Evolutionary conservation across 331 rosid genomes (phyloP).

Genomic region (Pyrus hybrid): DNA sequence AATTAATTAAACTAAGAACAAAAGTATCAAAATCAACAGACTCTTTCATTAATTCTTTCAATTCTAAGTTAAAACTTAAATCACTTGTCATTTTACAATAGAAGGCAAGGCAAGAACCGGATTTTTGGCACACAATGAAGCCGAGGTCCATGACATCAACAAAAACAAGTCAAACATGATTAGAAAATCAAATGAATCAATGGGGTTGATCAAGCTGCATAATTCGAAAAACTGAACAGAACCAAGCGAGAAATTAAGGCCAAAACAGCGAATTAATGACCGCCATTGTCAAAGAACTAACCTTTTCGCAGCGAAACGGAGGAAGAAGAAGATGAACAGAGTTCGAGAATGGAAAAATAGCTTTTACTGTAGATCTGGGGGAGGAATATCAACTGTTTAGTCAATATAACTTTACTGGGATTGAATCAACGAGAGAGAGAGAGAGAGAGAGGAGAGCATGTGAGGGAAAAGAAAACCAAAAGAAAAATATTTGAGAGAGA

Average conservation of each 20-base stretch:
- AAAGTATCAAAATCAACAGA: neutral
- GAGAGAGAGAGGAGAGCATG: conserved; percentile 38
- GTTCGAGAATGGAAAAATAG: conserved; percentile 30
- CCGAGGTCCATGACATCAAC: conserved; percentile 17
- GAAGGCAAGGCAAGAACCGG: neutral
- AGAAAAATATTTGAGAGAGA: conserved; percentile 33
- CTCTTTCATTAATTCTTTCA: neutral
- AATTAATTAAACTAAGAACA: neutral
- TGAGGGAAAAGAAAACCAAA: conserved; percentile 34
- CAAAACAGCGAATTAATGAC: conserved; percentile 14
- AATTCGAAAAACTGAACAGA: neutral
- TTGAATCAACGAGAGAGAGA: conserved; percentile 33
- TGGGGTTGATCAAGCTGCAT: conserved; percentile 7
- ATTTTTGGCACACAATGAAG: conserved; percentile 17
- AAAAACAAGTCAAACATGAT: conserved; percentile 3
- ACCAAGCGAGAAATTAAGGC: conserved; percentile 4
- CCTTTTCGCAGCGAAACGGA: conserved; percentile 19
- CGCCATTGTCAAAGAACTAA: conserved; percentile 14
- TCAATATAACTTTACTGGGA: conserved; percentile 45
- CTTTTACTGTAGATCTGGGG: conserved; percentile 54
- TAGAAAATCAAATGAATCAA: conserved; percentile 5
- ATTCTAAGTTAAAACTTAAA: neutral
- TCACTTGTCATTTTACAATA: neutral
- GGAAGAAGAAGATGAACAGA: conserved; percentile 23
- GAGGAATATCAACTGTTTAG: conserved; percentile 53